Base-by-base conservation (phyloP, 495 filamentous ascomycete species). In the Penicillium riverlandense region DNA sequence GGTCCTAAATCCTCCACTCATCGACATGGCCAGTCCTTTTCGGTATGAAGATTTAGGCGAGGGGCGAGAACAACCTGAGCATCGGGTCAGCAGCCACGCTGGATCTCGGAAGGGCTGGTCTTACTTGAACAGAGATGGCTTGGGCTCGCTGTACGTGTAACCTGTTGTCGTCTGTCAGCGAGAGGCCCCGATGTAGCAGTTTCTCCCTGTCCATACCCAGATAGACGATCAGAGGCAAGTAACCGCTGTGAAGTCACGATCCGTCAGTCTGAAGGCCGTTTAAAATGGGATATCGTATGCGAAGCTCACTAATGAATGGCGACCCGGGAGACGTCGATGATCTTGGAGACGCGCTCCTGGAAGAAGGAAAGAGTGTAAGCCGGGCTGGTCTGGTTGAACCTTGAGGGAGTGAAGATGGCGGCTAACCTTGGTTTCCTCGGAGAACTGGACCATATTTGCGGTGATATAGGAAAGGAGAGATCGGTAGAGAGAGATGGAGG, bases 161-260 rank as follows among this genome's bases (percentile, higher is more conserved):
- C 92, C 89, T 95, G 57, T 57, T 45, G 44, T 34, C 34, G 28
- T 27, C 3, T 11, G 28, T 29, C 58, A 35, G 59, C 45, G 46
- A 53, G 14, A 15, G 4, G 27, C 13, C 6, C 12, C 2, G 13
- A 11, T 15, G 12, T 10, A 34, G 33, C 27, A 6, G 11, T 40
- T 28, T 43, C 10, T 10, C 36, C 27, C 8, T 6, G 42, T 30
- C 48, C 79, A 54, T 83, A 95, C 89, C 92, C 53, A 98, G 85
- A 69, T 96, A 98, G 67, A 98, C 75, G 63, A 98, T 94, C 68
- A 98, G 70, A 62, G 92, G 92, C 37, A 98, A 77, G 63, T 96
- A 98, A 65, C 92, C 92, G 74, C 90, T 95, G 56, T 48, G 53
- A 15, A 11, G 43, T 43, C 35, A 22, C n/a, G 42, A 14, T 15